Conservation (phyloP, 2,329 filamentous ascomycete species). For the Aspergillus ochraceus region DNA sequence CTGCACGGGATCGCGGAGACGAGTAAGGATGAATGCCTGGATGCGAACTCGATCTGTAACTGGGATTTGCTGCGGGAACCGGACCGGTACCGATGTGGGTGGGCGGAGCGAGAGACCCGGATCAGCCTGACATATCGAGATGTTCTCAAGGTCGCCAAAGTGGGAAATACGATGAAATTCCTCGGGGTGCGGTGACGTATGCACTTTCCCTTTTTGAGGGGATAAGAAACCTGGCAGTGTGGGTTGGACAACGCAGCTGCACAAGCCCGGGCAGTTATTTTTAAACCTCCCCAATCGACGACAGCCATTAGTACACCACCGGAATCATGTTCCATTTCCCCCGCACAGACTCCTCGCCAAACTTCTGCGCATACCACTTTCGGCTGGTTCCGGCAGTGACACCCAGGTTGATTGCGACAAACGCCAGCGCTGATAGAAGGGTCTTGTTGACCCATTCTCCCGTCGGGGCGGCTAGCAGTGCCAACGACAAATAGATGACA, state of each 20-base stretch:
- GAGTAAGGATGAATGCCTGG: conserved; percentile 64
- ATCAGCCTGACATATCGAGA: conserved; percentile 72
- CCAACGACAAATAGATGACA: conserved; percentile 76
- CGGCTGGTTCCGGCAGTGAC: conserved; percentile 77
- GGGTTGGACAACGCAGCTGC: background rate
- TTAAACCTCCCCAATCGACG: background rate
- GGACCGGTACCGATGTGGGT: conserved; percentile 38
- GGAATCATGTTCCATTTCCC: conserved; percentile 77
- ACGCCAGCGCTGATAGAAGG: conserved; percentile 66
- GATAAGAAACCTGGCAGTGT: background rate
- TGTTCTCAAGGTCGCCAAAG: conserved; percentile 76
- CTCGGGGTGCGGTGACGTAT: conserved; percentile 31
- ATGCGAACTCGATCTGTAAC: conserved; percentile 53
- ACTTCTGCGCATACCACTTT: conserved; percentile 75
- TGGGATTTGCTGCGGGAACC: conserved; percentile 55
- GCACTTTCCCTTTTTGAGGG: background rate
- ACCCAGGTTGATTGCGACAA: conserved; percentile 77
- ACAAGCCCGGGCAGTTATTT: background rate
- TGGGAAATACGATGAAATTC: conserved; percentile 67
- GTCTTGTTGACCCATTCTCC: conserved; percentile 70
- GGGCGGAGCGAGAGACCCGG: conserved; percentile 51
- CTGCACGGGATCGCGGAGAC: conserved; percentile 61
- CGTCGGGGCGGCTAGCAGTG: conserved; percentile 69
- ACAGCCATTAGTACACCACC: conserved; percentile 30
- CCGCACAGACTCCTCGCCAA: conserved; percentile 65